These are phyloP conservation scores for Orbilia ellipsospora DNA, from an alignment of 2,329 filamentous ascomycete genomes.

Conservation along the genomic window DNA sequence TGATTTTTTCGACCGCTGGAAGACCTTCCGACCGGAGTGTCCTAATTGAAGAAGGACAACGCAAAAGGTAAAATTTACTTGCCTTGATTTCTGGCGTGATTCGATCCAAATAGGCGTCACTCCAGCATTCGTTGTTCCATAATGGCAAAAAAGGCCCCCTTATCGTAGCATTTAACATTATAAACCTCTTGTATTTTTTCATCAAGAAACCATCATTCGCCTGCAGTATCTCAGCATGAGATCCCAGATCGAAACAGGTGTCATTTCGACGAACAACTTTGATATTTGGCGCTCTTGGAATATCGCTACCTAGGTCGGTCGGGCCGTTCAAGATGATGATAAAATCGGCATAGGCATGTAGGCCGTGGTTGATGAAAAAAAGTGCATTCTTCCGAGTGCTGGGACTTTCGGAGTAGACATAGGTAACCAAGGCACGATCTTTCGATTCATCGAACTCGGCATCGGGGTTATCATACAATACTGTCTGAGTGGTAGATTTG, in stretches of 20 bases:
- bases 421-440: conserved; percentile 60
- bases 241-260: conserved; percentile 62
- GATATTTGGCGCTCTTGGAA: conserved; percentile 61
- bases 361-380: conserved; percentile 62
- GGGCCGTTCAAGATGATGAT: conserved; percentile 63
- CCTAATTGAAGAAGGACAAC: not conserved
- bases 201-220: conserved; percentile 58
- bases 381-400: conserved; percentile 60
- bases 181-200: conserved; percentile 62
- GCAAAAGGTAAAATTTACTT: conserved; percentile 9
- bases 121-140: conserved; percentile 62
- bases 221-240: conserved; percentile 61
- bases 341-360: conserved; percentile 63
- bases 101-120: conserved; percentile 61
- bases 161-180: conserved; percentile 62
- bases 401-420: conserved; percentile 62
- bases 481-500: no score
- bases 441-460: not conserved
- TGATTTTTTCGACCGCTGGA: no score
- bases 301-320: conserved; percentile 58
- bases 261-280: conserved; percentile 60
- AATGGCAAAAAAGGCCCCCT: conserved; percentile 63
- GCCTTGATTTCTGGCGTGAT: conserved; percentile 61
- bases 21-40: no score
- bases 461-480: no score